Evolutionary conservation across 306 rosid species (phyloP), one percentile per base, ranked within the genome.

Genomic region (Amphicarpaea edgeworthii): DNA sequence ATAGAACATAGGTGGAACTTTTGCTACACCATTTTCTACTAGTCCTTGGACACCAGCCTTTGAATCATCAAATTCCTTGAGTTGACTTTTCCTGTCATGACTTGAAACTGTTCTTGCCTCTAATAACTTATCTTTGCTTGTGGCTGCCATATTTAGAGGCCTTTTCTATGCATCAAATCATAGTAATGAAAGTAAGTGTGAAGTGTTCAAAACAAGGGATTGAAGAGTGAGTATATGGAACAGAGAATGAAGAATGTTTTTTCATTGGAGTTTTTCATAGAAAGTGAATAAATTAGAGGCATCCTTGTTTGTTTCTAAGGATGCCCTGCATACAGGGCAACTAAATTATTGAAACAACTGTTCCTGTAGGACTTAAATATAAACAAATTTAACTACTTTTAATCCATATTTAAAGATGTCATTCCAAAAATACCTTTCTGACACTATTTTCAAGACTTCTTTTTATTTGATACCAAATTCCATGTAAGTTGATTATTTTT

Each of bases 1-100:
- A 72, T 64, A 4, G 58, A 90, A 80, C 32, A 73, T 73, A 1
- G 0, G 75, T 14, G 79, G 83, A 66, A 73, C 76, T 73, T 57
- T 73, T 45, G 55, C 47, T 16, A 66, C 47, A 15, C 57, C 64
- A 12, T 66, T 80, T 73, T 73, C 75, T 65, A 64, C 28, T 1
- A 80, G 64, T 43, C 79, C 79, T 66, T 46, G 59, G 2, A 74
- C 79, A 74, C 71, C 79, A 47, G 50, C 23, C 50, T 74, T 74
- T 61, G 79, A 60, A 30, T 74, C 79, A 74, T 74, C 79, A 47
- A 75, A 75, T 20, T 62, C 63, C 51, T 17, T 34, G 17, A 75
- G 6, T 34, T 75, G 62, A 20, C 79, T 47, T 38, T 46, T 19
- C 26, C 79, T 75, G 79, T 75, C 72, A 62, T 62, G 62, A 62